Conservation (phyloP, 768 basidiomycete genomes). For the Lyophyllum atratum region DNA sequence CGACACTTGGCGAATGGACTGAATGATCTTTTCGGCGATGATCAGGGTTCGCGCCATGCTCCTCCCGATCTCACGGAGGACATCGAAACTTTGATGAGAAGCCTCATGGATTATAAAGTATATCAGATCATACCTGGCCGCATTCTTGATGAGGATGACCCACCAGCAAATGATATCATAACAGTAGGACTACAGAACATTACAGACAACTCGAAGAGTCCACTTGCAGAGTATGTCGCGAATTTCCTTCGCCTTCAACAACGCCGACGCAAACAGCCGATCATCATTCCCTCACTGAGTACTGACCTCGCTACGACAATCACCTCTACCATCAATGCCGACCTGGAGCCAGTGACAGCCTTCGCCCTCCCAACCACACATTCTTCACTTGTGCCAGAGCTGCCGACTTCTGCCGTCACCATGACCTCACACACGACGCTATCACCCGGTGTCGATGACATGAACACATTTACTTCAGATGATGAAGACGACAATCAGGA, state of each 20-base stretch:
- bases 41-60: background rate
- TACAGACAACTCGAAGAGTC: background rate
- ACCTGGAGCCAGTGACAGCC: too few species aligned
- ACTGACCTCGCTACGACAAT: too few species aligned
- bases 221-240: background rate
- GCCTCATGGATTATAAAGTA: background rate
- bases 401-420: too few species aligned
- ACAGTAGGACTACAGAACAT: background rate
- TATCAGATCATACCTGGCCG: background rate
- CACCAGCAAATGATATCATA: background rate
- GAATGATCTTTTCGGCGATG: too few species aligned
- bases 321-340: too few species aligned
- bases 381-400: too few species aligned
- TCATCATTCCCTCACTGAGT: background rate
- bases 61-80: background rate
- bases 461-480: too few species aligned
- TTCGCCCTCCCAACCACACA: too few species aligned
- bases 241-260: background rate
- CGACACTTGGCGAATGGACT: too few species aligned
- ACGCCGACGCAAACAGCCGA: background rate
- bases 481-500: too few species aligned
- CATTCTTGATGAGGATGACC: background rate
- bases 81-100: background rate
- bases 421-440: too few species aligned
- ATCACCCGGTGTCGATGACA: too few species aligned